Evolutionary conservation across 768 basidiomycete genomes (phyloP), one percentile per base, ranked within the genome.

Genomic region (Leccinum arenicola): DNA sequence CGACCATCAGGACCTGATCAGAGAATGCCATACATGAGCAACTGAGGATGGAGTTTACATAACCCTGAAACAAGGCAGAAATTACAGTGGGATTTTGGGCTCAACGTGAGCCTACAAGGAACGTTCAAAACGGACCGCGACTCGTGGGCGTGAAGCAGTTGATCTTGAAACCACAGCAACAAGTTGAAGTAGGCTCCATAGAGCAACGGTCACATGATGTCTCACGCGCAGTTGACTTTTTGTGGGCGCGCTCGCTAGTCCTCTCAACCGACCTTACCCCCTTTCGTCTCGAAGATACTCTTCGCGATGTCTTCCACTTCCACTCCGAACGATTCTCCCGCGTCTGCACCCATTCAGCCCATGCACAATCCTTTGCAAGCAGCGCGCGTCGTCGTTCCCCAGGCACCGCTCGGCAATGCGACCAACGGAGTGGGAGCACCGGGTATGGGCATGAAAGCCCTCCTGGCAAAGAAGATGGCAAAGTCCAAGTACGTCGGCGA

Each of bases 401-500:
- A 92, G 68, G 91, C 89, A 29, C 90, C 89, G 6, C 79, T 93
- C 5, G 89, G 90, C 14, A 91, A 87, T 63, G 70, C 81, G 11
- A 80, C 81, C 35, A 82, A 81, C 56, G 79, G 78, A 15, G 76
- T 71, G 29, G 84, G 81, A 60, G 84, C 78, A 14, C 84, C 82
- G 33, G 88, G 88, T 35, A 83, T 94, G 82, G 95, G 93, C 15
- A 88, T 90, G 53, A 97, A 93, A 72, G 94, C 96, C 1, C 81
- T 99, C 40, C 75, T 99, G 23, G 93, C 91, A 11, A 98, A 97
- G 82, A 92, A 87, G 78, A 83, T 98, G 83, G 91, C 93, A 45
- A 95, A 93, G 75, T 83, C 78, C 68, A 84, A 85, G 95, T 96
- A 57, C 69, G 93, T 82, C 27, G 29, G 45, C 36, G 33, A 31